Conservation (phyloP, 148 eudicot genomes). For the Silene uniflora region DNA sequence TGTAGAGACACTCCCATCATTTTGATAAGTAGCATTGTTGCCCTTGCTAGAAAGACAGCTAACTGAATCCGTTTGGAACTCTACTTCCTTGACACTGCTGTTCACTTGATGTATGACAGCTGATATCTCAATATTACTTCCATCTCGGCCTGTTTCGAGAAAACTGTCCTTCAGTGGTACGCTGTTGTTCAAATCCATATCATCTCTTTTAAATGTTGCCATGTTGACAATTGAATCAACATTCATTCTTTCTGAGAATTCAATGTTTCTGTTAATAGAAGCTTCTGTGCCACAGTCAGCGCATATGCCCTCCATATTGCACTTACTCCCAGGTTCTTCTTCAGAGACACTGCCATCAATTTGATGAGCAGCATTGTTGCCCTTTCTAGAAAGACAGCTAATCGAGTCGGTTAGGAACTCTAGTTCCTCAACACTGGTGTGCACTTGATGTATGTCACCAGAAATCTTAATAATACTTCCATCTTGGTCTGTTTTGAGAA, state of each 20-base stretch:
- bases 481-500: neutral
- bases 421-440: neutral
- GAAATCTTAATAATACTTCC: neutral
- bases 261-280: neutral
- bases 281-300: neutral
- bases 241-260: neutral
- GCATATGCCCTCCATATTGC: neutral
- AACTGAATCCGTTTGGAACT: neutral
- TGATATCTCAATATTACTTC: neutral
- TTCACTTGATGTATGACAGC: neutral
- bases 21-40: neutral
- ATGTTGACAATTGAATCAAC: neutral
- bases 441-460: neutral
- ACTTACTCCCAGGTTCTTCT: conserved; percentile 17
- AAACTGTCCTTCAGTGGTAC: neutral
- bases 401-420: neutral
- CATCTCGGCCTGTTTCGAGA: neutral
- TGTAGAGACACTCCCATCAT: conserved; percentile 12
- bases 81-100: neutral
- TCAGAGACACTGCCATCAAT: conserved; percentile 14
- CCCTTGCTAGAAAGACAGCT: neutral
- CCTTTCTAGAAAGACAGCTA: neutral
- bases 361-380: neutral
- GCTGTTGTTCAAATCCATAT: neutral
- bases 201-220: neutral